phyloP scores from a whole-genome alignment of 306 rosid species.

The Coriaria nepalensis region DNA sequence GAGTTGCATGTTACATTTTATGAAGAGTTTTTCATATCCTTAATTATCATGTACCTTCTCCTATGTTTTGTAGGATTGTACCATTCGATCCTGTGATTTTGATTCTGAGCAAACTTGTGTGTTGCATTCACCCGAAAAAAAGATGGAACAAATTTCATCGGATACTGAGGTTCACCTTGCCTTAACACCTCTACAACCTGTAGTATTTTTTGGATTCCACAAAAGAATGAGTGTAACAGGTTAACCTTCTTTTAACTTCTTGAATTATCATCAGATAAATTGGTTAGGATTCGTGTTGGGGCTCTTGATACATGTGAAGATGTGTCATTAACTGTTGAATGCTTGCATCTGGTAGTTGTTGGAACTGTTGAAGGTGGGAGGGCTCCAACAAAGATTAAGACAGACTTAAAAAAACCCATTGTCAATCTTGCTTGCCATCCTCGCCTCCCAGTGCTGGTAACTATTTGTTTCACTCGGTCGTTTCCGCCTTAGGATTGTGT shows the following conservation, averaged over 20 bases:
- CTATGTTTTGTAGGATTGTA: slow-evolving; percentile 68
- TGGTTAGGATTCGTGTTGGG: neutral
- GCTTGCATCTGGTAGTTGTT: slow-evolving; percentile 59
- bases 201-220: slow-evolving; percentile 90
- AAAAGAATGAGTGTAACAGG: slow-evolving; percentile 97
- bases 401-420: slow-evolving; percentile 92
- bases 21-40: slow-evolving; percentile 12
- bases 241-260: slow-evolving; percentile 12
- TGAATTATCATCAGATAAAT: neutral
- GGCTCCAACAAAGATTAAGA: slow-evolving; percentile 85
- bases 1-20: neutral
- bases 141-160: slow-evolving; percentile 60
- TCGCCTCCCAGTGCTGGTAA: slow-evolving; percentile 87
- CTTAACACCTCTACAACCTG: slow-evolving; percentile 72
- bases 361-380: slow-evolving; percentile 98
- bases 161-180: slow-evolving; percentile 94
- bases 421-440: slow-evolving; percentile 99
- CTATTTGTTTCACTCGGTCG: slow-evolving; percentile 6
- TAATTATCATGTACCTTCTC: slow-evolving; percentile 6
- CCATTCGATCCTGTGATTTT: slow-evolving; percentile 92
- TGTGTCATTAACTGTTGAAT: slow-evolving; percentile 16
- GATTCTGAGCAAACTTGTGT: slow-evolving; percentile 94
- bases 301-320: neutral
- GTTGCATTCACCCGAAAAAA: slow-evolving; percentile 91
- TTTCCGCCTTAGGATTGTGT: slow-evolving; percentile 8